Percentiles rank a stretch among this genome's conserved stretches.
Conservation (phyloP, 1,284 basidiomycete genomes). For the Apiotrichum gamsii region DNA sequence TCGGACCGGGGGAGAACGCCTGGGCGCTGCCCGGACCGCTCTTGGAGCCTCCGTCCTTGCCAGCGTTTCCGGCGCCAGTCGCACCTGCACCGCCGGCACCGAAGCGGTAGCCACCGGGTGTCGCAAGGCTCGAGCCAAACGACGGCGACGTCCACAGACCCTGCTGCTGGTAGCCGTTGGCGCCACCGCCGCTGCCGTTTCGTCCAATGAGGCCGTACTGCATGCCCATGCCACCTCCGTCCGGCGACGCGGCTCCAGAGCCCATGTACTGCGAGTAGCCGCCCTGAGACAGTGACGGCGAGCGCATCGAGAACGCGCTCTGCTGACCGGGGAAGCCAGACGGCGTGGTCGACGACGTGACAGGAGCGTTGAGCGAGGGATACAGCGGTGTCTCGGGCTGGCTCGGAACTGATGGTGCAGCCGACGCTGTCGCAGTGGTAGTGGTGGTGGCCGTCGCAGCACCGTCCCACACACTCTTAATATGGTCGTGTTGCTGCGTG, state of each 20-base stretch:
- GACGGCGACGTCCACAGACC: conserved; percentile 33
- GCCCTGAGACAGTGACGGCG: background rate
- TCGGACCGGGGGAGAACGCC: background rate
- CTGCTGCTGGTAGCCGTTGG: conserved; percentile 28
- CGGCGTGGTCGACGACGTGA: conserved; percentile 1
- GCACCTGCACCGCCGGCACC: too few relatives aligned
- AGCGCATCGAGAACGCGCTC: conserved; percentile 6
- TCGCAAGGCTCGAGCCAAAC: conserved; percentile 30
- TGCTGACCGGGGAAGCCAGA: too few relatives aligned
- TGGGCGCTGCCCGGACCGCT: conserved; percentile 10
- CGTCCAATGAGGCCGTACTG: conserved; percentile 22
- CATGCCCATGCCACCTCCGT: conserved; percentile 14
- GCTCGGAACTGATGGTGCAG: conserved; percentile 6
- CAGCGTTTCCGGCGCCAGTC: too few relatives aligned
- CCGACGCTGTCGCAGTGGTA: conserved; percentile 1
- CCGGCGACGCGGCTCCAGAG: conserved; percentile 14
- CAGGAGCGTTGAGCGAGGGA: conserved; percentile 37
- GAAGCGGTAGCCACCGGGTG: conserved; percentile 22
- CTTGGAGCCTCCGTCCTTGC: conserved; percentile 1
- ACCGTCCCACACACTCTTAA: conserved; percentile 38
- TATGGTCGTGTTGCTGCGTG: conserved; percentile 31
- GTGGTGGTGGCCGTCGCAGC: conserved; percentile 7
- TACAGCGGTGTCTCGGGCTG: conserved; percentile 33
- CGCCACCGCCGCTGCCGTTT: conserved; percentile 4
- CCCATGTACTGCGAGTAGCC: conserved; percentile 13